A percentile compares a stretch with the other conserved stretches of the same genome.
phyloP scores from a whole-genome alignment of 306 rosid species.

The Cucurbita ficifolia region DNA sequence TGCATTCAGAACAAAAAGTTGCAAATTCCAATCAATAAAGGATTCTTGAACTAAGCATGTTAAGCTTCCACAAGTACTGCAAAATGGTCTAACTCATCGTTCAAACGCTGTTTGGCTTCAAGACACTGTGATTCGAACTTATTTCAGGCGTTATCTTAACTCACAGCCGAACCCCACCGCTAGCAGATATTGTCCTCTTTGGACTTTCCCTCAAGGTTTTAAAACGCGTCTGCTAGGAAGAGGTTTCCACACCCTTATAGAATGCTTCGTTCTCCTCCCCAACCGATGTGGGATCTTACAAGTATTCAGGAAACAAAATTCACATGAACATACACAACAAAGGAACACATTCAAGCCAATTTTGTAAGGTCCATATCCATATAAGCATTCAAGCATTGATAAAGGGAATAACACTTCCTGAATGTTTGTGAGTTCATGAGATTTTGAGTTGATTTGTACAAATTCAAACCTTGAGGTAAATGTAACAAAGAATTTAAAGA shows the following conservation, averaged over 20 bases:
- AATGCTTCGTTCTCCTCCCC: no score
- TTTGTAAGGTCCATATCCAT: background rate
- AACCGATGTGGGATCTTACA: no score
- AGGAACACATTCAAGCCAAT: background rate
- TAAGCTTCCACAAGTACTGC: background rate
- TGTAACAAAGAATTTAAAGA: background rate
- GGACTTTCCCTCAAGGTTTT: no score
- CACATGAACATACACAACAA: background rate
- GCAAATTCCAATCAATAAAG: conserved; percentile 11
- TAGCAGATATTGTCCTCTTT: no score
- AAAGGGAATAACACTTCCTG: background rate
- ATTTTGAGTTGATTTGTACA: background rate
- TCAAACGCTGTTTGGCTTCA: background rate
- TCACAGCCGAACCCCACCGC: no score
- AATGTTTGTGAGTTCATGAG: background rate
- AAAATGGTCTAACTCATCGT: background rate
- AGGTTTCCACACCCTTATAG: no score
- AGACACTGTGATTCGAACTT: background rate
- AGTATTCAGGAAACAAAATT: background rate
- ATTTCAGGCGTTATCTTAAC: background rate
- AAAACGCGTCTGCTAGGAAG: no score
- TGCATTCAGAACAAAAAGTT: conserved; percentile 29
- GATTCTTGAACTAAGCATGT: background rate
- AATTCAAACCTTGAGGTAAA: background rate
- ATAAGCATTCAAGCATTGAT: background rate